Conservation (phyloP, 1,139 yeast genomes). For the Kurtzmaniella natalensis region DNA sequence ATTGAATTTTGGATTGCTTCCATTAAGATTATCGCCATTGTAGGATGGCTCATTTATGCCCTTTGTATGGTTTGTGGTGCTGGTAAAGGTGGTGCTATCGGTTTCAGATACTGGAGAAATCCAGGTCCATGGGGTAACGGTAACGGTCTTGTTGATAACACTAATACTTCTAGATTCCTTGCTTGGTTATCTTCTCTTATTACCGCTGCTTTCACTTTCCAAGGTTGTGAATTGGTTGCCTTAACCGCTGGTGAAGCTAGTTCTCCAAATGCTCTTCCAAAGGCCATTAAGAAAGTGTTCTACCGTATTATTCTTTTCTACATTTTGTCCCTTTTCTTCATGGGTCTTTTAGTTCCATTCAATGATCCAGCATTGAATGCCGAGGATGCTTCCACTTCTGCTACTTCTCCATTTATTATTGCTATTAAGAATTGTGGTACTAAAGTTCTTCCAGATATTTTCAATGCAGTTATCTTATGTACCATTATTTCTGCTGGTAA, state of each 20-base stretch:
- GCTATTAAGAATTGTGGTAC: constrained; percentile 70
- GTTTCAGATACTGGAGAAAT: constrained; percentile 86
- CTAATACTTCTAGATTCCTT: constrained; percentile 53
- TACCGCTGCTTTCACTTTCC: constrained; percentile 73
- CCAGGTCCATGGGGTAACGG: constrained; percentile 89
- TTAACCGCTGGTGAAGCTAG: constrained; percentile 85
- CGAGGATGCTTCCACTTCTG: constrained; percentile 17
- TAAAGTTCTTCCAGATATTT: constrained; percentile 59
- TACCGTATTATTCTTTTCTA: constrained; percentile 78
- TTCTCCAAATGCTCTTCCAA: constrained; percentile 81
- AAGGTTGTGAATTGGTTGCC: constrained; percentile 81
- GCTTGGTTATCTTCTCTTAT: constrained; percentile 65
- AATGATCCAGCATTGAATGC: constrained; percentile 47
- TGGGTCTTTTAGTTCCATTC: constrained; percentile 80
- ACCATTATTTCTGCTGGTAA: constrained; percentile 79
- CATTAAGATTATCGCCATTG: constrained; percentile 63
- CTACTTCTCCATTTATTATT: constrained; percentile 50
- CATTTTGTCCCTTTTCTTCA: constrained; percentile 72
- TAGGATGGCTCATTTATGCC: constrained; percentile 67
- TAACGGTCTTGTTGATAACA: constrained; percentile 32
- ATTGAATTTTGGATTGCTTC: constrained; percentile 52
- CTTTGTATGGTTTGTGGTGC: constrained; percentile 73
- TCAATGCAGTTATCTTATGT: constrained; percentile 67
- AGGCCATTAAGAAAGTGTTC: constrained; percentile 78
- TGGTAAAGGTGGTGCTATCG: constrained; percentile 64